A percentile compares a stretch with the other conserved stretches of the same genome.
These are phyloP conservation scores for Prunus yedoensis DNA, from an alignment of 331 rosid genomes.

Conservation along the genomic window DNA sequence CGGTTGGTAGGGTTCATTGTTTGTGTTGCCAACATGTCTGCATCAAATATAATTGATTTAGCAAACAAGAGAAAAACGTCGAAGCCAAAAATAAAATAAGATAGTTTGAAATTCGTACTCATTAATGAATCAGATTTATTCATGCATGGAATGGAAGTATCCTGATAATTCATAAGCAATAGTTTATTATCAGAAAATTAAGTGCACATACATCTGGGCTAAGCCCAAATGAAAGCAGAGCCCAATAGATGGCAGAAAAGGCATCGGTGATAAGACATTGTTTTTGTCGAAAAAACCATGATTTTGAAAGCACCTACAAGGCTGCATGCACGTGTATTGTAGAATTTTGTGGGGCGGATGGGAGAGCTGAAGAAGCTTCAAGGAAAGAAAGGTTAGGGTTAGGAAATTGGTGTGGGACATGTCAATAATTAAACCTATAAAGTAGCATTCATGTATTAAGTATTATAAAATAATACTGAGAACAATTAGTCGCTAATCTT, in stretches of 20 bases:
- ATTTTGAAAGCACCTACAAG: conserved; percentile 8
- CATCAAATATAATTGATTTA: conserved; percentile 10
- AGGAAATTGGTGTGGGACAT: conserved; percentile 22
- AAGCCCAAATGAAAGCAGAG: neutral
- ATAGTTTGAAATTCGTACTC: neutral
- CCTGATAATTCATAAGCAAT: neutral
- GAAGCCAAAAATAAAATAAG: neutral
- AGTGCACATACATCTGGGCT: neutral
- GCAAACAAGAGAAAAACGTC: neutral
- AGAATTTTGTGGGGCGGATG: conserved; percentile 17
- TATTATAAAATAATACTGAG: neutral
- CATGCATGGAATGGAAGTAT: neutral
- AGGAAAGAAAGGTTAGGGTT: conserved; percentile 19
- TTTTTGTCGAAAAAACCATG: conserved; percentile 20
- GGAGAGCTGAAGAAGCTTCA: conserved; percentile 47
- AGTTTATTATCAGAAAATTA: neutral
- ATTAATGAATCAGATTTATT: neutral
- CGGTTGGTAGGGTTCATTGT: conserved; percentile 31
- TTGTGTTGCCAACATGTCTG: conserved; percentile 27
- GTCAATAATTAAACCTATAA: conserved; percentile 8
- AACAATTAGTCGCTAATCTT: neutral
- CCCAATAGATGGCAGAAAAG: neutral
- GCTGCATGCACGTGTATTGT: neutral
- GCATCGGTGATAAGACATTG: conserved; percentile 3
- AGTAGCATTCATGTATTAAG: neutral